Evolutionary conservation across 2,329 filamentous ascomycete species (phyloP).

Genomic region (Colletotrichum abscissum): DNA sequence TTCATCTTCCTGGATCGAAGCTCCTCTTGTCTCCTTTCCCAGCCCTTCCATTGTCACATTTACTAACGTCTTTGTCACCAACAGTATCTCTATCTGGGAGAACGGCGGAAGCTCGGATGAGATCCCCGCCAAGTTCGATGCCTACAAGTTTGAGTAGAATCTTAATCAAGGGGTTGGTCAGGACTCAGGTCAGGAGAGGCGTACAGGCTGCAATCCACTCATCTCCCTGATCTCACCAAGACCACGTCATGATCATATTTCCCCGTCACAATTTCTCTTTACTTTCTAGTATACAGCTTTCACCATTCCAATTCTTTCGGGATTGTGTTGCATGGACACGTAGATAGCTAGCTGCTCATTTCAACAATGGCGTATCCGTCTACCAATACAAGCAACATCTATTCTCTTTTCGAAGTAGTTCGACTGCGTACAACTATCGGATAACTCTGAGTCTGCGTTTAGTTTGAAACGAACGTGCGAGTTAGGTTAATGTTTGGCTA

Average conservation of each 20-base stretch:
- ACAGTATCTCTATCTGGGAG: not conserved
- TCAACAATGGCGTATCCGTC: not conserved
- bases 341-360: not conserved
- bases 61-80: not conserved
- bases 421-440: too few species aligned
- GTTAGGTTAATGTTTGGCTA: too few species aligned
- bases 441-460: too few species aligned
- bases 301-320: not conserved
- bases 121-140: not conserved
- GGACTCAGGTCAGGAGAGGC: not conserved
- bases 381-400: not conserved
- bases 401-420: too few species aligned
- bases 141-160: not conserved
- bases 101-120: not conserved
- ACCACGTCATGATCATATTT: not conserved
- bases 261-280: not conserved
- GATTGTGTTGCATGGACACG: not conserved
- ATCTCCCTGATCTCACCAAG: not conserved
- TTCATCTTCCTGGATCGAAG: not conserved
- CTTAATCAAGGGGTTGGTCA: not conserved
- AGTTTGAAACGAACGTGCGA: too few species aligned
- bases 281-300: not conserved
- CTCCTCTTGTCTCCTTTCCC: too few species aligned
- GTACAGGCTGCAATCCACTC: not conserved
- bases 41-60: not conserved